Percentiles rank a stretch among this genome's conserved stretches.
These are phyloP conservation scores for Penicillium canariense DNA, from an alignment of 495 filamentous ascomycete species.

Conservation along the genomic window DNA sequence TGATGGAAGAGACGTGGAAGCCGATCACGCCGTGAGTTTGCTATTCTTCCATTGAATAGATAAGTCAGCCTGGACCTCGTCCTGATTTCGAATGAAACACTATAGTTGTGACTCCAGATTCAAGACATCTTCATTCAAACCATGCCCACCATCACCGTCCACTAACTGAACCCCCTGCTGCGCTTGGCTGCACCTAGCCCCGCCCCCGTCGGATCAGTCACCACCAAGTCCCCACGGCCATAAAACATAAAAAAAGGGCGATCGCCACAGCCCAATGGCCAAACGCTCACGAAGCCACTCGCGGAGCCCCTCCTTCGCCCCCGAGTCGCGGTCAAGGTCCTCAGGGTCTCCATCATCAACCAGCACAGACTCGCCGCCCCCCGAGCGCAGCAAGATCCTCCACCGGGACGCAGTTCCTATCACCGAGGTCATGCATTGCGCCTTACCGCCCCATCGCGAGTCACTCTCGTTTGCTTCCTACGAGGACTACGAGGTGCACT, in stretches of 20 bases:
- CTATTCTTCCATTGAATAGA: no score
- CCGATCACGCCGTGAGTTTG: no score
- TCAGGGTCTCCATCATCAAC: constrained; percentile 17
- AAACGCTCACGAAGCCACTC: constrained; percentile 60
- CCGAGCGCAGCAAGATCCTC: constrained; percentile 29
- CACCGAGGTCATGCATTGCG: constrained; percentile 64
- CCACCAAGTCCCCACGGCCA: no score
- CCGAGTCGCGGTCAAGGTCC: constrained; percentile 22
- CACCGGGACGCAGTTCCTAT: constrained; percentile 22
- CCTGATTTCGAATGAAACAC: neutral
- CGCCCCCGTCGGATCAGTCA: constrained; percentile 2
- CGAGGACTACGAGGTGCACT: constrained; percentile 85
- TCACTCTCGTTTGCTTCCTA: constrained; percentile 68
- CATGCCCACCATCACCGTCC: neutral
- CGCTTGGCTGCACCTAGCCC: neutral
- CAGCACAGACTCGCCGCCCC: constrained; percentile 15
- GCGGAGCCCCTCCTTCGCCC: constrained; percentile 24
- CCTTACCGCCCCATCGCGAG: constrained; percentile 73
- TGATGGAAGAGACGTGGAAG: neutral
- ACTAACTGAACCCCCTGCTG: neutral
- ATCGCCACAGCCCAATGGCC: constrained; percentile 39
- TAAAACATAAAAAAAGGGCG: no score
- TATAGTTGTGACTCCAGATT: neutral
- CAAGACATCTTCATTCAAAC: neutral
- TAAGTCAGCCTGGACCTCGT: no score